Evolutionary conservation across 257 asterid genomes (phyloP).

Genomic region (Plantago ovata): DNA sequence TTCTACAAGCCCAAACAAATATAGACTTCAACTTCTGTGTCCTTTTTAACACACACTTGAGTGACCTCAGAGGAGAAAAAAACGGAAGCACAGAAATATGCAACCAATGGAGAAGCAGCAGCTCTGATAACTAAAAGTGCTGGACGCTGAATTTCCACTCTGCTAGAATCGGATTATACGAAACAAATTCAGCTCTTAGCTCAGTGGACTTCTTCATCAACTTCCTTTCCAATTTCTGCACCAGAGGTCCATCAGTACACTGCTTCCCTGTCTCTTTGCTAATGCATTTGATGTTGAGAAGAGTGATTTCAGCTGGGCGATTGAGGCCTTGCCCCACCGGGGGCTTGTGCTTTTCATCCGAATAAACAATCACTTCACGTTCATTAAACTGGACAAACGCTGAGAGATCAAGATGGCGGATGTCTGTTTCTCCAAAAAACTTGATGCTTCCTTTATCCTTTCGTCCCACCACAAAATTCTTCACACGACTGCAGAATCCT

Average conservation of each 20-base stretch:
- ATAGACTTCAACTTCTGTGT: too few relatives aligned
- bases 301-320: slow-evolving; percentile 68
- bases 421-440: slow-evolving; percentile 67
- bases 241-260: slow-evolving; percentile 44
- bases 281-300: slow-evolving; percentile 61
- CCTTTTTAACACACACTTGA: neutral
- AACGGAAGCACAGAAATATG: neutral
- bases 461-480: slow-evolving; percentile 65
- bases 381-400: slow-evolving; percentile 52
- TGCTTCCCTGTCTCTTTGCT: slow-evolving; percentile 52
- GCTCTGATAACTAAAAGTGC: slow-evolving; percentile 37
- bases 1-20: slow-evolving; percentile 3
- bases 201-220: slow-evolving; percentile 46
- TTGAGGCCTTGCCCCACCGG: slow-evolving; percentile 61
- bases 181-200: slow-evolving; percentile 64
- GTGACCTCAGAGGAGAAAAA: neutral
- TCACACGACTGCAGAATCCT: slow-evolving; percentile 60
- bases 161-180: slow-evolving; percentile 55
- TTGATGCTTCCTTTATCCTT: slow-evolving; percentile 56
- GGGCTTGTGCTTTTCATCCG: slow-evolving; percentile 58
- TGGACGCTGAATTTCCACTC: slow-evolving; percentile 68
- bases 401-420: slow-evolving; percentile 53
- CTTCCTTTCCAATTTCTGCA: slow-evolving; percentile 42
- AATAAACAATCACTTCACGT: slow-evolving; percentile 58
- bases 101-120: neutral